Conservation (phyloP, 2,329 filamentous ascomycete genomes). For the Colletotrichum tropicale region DNA sequence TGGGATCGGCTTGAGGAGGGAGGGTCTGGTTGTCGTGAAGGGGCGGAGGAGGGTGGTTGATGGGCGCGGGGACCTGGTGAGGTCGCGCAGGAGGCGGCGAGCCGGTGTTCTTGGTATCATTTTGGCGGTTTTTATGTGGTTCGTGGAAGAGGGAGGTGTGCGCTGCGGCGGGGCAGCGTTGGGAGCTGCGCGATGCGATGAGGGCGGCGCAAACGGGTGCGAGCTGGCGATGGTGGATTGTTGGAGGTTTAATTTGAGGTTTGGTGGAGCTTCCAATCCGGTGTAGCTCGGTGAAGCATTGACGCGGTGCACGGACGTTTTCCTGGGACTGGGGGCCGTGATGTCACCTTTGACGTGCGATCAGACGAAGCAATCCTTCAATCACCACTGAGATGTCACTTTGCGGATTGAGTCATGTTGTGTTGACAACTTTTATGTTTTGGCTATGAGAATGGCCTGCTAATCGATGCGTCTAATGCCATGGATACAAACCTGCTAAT, state of each 20-base stretch:
- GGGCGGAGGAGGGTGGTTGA: too few species aligned
- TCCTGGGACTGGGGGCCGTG: background rate
- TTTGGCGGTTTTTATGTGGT: background rate
- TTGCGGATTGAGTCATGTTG: background rate
- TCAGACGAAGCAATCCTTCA: background rate
- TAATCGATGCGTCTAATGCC: slow-evolving; percentile 8
- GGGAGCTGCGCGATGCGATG: background rate
- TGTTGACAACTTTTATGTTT: background rate
- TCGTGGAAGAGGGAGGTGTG: background rate
- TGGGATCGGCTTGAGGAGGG: background rate
- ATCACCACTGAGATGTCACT: background rate
- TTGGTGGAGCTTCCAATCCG: background rate
- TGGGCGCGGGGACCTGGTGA: background rate
- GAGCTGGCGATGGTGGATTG: background rate
- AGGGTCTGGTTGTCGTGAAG: background rate
- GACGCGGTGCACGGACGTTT: background rate
- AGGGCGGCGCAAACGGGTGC: background rate
- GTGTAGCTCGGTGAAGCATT: background rate
- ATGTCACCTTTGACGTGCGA: slow-evolving; percentile 12
- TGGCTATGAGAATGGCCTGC: background rate
- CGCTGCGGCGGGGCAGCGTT: background rate
- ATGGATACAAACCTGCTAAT: background rate
- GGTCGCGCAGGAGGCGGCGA: slow-evolving; percentile 11
- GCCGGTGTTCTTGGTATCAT: slow-evolving; percentile 12
- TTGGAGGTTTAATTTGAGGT: background rate